Percentiles rank a stretch among this genome's conserved stretches.
These are phyloP conservation scores for Coemansia sp. DNA, from an alignment of 192 early-diverging fungal genomes.

Conservation along the genomic window DNA sequence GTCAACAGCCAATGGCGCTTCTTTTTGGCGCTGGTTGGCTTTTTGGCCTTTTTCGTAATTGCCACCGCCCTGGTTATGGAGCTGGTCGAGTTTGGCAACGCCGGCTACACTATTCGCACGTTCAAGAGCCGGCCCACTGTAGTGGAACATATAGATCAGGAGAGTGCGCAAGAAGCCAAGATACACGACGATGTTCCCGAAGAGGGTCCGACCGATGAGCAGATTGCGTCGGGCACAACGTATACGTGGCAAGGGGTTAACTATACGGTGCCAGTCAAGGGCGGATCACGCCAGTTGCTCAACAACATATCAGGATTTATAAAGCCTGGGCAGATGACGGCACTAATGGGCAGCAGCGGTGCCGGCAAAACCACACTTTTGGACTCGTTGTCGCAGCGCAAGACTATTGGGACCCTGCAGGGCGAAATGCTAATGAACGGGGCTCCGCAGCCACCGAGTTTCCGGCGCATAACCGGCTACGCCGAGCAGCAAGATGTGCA, in stretches of 20 bases:
- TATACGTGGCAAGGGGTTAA: conserved; percentile 66
- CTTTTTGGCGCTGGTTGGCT: conserved; percentile 58
- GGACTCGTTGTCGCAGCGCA: conserved; percentile 70
- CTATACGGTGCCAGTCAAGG: conserved; percentile 71
- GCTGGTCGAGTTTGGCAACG: conserved; percentile 61
- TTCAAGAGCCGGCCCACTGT: conserved; percentile 44
- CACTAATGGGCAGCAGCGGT: conserved; percentile 64
- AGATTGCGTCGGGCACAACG: conserved; percentile 56
- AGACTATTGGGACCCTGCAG: conserved; percentile 61
- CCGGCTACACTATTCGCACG: conserved; percentile 56
- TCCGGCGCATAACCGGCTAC: conserved; percentile 68
- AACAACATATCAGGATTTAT: conserved; percentile 64
- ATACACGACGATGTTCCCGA: not conserved
- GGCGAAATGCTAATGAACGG: conserved; percentile 69
- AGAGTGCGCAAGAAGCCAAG: not conserved
- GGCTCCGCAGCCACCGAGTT: conserved; percentile 46
- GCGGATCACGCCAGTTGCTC: conserved; percentile 65
- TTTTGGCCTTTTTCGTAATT: conserved; percentile 39
- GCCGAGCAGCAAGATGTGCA: conserved; percentile 79
- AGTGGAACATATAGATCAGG: conserved; percentile 17
- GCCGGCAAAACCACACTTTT: conserved; percentile 76
- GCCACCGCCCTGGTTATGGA: conserved; percentile 57
- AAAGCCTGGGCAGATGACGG: conserved; percentile 71
- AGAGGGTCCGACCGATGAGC: conserved; percentile 29
- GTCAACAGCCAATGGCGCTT: conserved; percentile 60